phyloP scores from a whole-genome alignment of 2,329 filamentous ascomycete genomes.

The Coniochaeta hoffmannii region DNA sequence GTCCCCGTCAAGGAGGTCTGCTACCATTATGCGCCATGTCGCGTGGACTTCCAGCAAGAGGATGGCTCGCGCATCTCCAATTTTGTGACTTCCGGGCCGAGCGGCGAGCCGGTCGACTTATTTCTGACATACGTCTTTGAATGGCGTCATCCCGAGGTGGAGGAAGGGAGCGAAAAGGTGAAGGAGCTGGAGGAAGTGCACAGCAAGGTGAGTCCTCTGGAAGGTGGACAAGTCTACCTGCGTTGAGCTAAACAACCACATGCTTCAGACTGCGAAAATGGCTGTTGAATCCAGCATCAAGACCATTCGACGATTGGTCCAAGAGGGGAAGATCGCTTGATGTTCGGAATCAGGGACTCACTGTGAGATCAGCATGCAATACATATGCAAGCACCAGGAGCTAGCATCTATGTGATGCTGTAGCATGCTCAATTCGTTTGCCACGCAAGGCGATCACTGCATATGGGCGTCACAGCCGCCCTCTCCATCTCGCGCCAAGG shows the following conservation, averaged over 20 bases:
- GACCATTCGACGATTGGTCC: slow-evolving; percentile 16
- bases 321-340: slow-evolving; percentile 11
- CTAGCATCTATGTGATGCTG: no score
- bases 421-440: no score
- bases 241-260: no score
- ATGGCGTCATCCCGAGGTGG: slow-evolving; percentile 17
- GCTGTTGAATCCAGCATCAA: slow-evolving; percentile 19
- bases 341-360: not conserved
- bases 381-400: no score
- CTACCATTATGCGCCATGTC: slow-evolving; percentile 18
- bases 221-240: slow-evolving; percentile 2
- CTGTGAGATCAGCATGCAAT: no score
- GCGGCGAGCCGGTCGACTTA: slow-evolving; percentile 15
- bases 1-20: slow-evolving; percentile 20
- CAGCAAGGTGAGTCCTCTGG: slow-evolving; percentile 15
- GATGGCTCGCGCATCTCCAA: slow-evolving; percentile 24
- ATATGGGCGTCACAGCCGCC: no score
- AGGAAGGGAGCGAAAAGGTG: slow-evolving; percentile 14
- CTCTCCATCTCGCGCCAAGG: no score
- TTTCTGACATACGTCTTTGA: slow-evolving; percentile 26
- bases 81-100: slow-evolving; percentile 18
- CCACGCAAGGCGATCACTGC: no score
- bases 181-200: slow-evolving; percentile 12
- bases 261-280: slow-evolving; percentile 18
- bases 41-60: slow-evolving; percentile 22